phyloP scores from a whole-genome alignment of 768 basidiomycete species.

The Trametes cinnabarina region DNA sequence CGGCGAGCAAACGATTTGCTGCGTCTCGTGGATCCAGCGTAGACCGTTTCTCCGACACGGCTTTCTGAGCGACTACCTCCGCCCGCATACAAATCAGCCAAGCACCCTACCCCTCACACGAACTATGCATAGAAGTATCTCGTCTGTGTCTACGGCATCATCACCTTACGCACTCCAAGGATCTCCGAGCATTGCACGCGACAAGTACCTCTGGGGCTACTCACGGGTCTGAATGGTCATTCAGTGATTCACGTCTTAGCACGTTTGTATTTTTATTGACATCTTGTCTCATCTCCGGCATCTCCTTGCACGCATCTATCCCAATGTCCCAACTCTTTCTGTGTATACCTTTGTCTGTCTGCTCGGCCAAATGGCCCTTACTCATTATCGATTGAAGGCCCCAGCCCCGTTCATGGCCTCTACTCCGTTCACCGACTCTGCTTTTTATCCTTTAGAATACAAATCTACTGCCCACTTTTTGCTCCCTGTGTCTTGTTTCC shows the following conservation, averaged over 20 bases:
- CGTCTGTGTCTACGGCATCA: neutral
- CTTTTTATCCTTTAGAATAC: too few species aligned
- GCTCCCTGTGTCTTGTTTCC: too few species aligned
- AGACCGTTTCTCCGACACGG: slow-evolving; percentile 22
- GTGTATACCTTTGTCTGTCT: slow-evolving; percentile 2
- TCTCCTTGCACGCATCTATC: slow-evolving; percentile 14
- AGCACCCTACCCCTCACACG: too few species aligned
- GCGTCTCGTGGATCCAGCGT: slow-evolving; percentile 23
- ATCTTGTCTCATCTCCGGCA: slow-evolving; percentile 1
- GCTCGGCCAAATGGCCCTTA: neutral
- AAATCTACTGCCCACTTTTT: too few species aligned
- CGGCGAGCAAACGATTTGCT: slow-evolving; percentile 52
- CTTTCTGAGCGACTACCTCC: neutral
- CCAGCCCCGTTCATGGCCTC: too few species aligned
- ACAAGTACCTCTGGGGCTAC: neutral
- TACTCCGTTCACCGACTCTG: too few species aligned
- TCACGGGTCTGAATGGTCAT: slow-evolving; percentile 12
- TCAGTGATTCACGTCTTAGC: neutral
- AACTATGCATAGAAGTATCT: too few species aligned
- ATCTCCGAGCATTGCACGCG: neutral
- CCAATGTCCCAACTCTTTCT: neutral
- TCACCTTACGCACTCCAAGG: neutral
- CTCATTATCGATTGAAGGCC: too few species aligned
- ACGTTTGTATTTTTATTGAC: slow-evolving; percentile 15
- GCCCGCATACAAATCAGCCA: neutral